Base-by-base conservation (phyloP, 2,329 filamentous ascomycete species). In the Curvularia spicifera region DNA sequence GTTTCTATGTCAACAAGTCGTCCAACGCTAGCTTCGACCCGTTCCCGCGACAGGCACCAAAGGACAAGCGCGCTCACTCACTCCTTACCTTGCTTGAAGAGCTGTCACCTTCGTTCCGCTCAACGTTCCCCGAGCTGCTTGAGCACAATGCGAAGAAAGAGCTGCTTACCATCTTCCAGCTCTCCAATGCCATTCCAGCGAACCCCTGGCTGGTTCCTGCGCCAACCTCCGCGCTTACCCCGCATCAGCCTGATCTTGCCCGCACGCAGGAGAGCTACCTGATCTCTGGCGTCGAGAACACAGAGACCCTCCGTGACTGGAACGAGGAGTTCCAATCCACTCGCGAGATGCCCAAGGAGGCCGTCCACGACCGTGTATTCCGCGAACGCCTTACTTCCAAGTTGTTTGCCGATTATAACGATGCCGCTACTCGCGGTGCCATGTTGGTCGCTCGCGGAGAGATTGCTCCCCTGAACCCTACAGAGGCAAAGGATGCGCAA, bases 261-360 rank as follows among this genome's bases (percentile, higher is more conserved):
- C 87, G 96, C 54, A 91, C 93, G 22, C 95, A 99, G 79, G 95
- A 99, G 81, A 91, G 90, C 48, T 97, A 91, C 74, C 82, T 99
- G 59, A 88, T 98, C 59, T 87, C 91, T 20, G 96, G 96, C 29
- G 89, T 93, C 26, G 95, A 99, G 72, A 97, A 94, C 75, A 91
- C 92, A 0, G 95, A 99, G 73, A 97, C 93, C 4, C 82, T 99
- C 63, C 88, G 95, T 57, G 95, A 99, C 78, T 99, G 96, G 94
- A 99, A 99, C 70, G 95, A 99, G 77, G 95, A 99, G 75, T 96
- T 99, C 74, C 95, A 99, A 78, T 97, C 94, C 2, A 97, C 95
- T 10, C 89, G 92, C 70, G 95, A 99, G 78, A 85, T 99, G 63
- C 93, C 94, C 33, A 94, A 93, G 73, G 94, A 97, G 64, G 92